Evolutionary conservation across 306 rosid genomes (phyloP).

Genomic region (Vicia faba): DNA sequence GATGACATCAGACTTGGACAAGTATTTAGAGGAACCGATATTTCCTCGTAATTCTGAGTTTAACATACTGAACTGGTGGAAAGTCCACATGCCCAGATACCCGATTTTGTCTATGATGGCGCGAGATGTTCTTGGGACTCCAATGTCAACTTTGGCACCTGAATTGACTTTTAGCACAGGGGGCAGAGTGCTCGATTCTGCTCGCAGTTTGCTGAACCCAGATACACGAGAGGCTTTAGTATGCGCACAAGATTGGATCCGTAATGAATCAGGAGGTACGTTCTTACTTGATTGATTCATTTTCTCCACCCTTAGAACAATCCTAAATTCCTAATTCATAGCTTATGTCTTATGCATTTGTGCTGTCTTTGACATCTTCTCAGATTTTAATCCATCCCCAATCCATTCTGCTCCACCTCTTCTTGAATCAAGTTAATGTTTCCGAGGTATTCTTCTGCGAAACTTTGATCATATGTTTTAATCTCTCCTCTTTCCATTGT

Average conservation of each 20-base stretch:
- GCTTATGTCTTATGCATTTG: conserved; percentile 32
- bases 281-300: neutral
- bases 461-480: conserved; percentile 20
- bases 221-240: conserved; percentile 78
- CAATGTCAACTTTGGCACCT: conserved; percentile 84
- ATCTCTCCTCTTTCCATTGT: neutral
- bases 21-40: conserved; percentile 91
- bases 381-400: conserved; percentile 67
- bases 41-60: conserved; percentile 88
- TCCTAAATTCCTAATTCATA: conserved; percentile 15
- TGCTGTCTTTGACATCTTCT: conserved; percentile 27
- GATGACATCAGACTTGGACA: conserved; percentile 76
- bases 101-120: conserved; percentile 98
- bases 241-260: conserved; percentile 94
- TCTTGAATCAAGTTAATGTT: conserved; percentile 51
- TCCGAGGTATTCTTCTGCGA: conserved; percentile 45
- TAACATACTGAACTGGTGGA: conserved; percentile 93
- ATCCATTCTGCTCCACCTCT: conserved; percentile 56
- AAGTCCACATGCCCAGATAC: conserved; percentile 95
- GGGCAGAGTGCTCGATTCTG: conserved; percentile 73
- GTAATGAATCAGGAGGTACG: conserved; percentile 67
- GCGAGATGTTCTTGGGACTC: conserved; percentile 91
- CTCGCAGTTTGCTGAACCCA: conserved; percentile 61
- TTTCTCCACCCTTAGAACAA: neutral
- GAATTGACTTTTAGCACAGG: conserved; percentile 65